A percentile compares a stretch with the other conserved stretches of the same genome.
These are phyloP conservation scores for Chrysoporthe puriensis DNA, from an alignment of 2,329 filamentous ascomycete species.

Conservation along the genomic window DNA sequence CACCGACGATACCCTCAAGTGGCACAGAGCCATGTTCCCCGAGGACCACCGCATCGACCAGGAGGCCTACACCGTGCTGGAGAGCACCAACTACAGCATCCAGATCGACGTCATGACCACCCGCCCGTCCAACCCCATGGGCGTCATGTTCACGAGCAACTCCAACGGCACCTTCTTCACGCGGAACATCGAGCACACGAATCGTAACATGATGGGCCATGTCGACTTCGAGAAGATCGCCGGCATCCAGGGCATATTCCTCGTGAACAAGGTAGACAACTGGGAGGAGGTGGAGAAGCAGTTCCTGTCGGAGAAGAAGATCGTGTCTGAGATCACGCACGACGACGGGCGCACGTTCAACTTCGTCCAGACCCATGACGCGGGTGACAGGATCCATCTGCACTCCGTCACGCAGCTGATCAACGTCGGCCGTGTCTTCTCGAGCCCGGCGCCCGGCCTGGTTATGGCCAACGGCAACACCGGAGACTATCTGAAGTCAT, in stretches of 20 bases:
- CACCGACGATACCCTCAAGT: conserved; percentile 78
- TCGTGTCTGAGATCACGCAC: conserved; percentile 86
- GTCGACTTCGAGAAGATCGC: conserved; percentile 96
- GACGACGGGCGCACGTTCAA: conserved; percentile 92
- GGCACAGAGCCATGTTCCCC: conserved; percentile 91
- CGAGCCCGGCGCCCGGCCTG: conserved; percentile 88
- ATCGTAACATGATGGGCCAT: conserved; percentile 73
- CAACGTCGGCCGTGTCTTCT: conserved; percentile 87
- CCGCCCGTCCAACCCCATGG: conserved; percentile 70
- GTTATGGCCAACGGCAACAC: conserved; percentile 94
- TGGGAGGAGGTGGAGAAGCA: conserved; percentile 71
- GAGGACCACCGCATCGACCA: conserved; percentile 79
- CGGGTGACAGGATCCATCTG: conserved; percentile 72
- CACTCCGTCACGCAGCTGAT: conserved; percentile 87
- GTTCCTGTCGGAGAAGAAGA: conserved; percentile 60
- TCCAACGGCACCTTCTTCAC: conserved; percentile 97
- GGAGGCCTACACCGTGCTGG: conserved; percentile 89
- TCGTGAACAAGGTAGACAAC: conserved; percentile 90
- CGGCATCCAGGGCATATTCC: conserved; percentile 87
- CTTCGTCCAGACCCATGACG: conserved; percentile 62
- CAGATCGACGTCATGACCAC: conserved; percentile 89
- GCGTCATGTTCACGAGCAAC: conserved; percentile 91
- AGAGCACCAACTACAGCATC: conserved; percentile 97
- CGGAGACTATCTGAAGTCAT: conserved; percentile 72
- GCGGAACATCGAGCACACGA: conserved; percentile 88